Evolutionary conservation across 805 yeast species (phyloP), one percentile per base, ranked within the genome.

Genomic region (Pichia thaimueangensis): DNA sequence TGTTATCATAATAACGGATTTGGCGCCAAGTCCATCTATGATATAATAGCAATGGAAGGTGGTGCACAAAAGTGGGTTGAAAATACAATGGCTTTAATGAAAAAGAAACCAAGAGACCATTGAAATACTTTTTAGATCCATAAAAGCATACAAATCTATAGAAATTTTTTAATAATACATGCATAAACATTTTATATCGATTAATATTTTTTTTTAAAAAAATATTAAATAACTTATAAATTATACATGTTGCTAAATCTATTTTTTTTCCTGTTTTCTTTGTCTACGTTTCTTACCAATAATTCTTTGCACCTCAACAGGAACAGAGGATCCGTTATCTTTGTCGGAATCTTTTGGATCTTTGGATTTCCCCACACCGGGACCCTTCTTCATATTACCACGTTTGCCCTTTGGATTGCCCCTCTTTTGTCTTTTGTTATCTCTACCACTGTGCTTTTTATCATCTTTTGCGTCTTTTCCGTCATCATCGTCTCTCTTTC

Each of bases 51-150:
- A 5, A 67, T 75, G 53, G 94, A 86, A 57, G 96, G 96, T 10
- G 96, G 96, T 12, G 89, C 93, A 1, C 86, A 81, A 45, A 86
- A 89, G 1, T 89, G 96, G 95, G 82, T 86, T 5, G 89, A 82
- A 52, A 80, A 82, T 52, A 74, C 88, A 2, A 75, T 86, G 78
- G 70, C 76, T 0, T 65, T 88, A 55, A 77, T 80, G 73, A 76
- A 77, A 49, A 74, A 74, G 49, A 71, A 78, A 9, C 94, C 95
- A 5, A 68, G 94, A 60, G 73, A 74, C 48, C 96, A 87, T 62
- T 60, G 40, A 45, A 11, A 23, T 11, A n/a, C n/a, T n/a, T n/a
- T n/a, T n/a, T n/a, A n/a, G n/a, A n/a, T n/a, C n/a, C n/a, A n/a
- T n/a, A n/a, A n/a, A n/a, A n/a, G n/a, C n/a, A n/a, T n/a, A n/a